Conservation (phyloP, 2,329 filamentous ascomycete genomes). For the Elsinoe perseae region DNA sequence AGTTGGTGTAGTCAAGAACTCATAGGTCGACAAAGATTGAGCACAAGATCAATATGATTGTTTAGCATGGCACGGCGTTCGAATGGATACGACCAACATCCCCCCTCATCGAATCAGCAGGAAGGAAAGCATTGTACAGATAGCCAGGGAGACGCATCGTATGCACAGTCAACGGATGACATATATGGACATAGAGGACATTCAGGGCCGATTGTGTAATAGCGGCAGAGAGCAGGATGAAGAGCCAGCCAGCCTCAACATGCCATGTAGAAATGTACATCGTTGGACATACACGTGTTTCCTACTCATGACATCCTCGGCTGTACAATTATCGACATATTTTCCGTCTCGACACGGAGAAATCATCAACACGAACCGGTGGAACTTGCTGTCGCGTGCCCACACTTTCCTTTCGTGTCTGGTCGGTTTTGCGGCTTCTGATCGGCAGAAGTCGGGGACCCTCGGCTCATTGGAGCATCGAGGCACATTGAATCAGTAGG, state of each 20-base stretch:
- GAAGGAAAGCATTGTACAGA: constrained; percentile 7
- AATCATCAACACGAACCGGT: neutral
- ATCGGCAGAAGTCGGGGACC: constrained; percentile 12
- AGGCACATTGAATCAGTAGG: neutral
- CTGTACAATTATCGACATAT: neutral
- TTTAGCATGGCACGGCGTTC: constrained; percentile 13
- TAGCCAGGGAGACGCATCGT: neutral
- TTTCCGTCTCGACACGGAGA: constrained; percentile 1
- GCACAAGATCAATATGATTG: neutral
- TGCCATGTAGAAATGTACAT: neutral
- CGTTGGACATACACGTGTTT: neutral
- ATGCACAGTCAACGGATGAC: neutral
- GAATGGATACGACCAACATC: neutral
- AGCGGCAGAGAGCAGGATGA: neutral
- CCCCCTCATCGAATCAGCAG: constrained; percentile 1
- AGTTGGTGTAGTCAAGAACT: constrained; percentile 91
- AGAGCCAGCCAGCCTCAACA: neutral
- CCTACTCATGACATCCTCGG: neutral
- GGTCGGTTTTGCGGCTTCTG: constrained; percentile 1
- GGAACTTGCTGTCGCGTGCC: constrained; percentile 11
- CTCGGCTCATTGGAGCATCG: neutral
- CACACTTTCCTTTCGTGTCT: neutral
- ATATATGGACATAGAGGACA: neutral
- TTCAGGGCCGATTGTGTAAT: neutral
- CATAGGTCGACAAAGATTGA: constrained; percentile 26